Evolutionary conservation across 2,329 filamentous ascomycete genomes (phyloP).

Genomic region (Colletotrichum costaricense): DNA sequence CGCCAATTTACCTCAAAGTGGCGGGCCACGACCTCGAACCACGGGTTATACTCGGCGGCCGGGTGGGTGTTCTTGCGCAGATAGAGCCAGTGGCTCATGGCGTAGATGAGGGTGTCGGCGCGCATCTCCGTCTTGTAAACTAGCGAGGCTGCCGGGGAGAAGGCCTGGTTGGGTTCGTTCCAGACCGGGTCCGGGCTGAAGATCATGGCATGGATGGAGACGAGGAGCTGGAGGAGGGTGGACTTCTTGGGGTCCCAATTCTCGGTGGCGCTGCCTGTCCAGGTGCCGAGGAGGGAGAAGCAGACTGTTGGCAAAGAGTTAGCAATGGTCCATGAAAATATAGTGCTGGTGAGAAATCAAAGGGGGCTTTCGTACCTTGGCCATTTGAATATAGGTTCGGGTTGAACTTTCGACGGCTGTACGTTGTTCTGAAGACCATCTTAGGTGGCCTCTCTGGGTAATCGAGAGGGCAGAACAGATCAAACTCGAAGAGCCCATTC

Average conservation of each 20-base stretch:
- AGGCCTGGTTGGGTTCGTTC: slow-evolving; percentile 61
- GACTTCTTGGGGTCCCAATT: slow-evolving; percentile 58
- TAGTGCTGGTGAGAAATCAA: background rate
- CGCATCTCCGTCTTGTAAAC: slow-evolving; percentile 46
- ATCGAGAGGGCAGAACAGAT: slow-evolving; percentile 54
- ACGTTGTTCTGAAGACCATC: slow-evolving; percentile 54
- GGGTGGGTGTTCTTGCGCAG: background rate
- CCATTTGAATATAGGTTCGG: slow-evolving; percentile 63
- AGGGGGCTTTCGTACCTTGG: slow-evolving; percentile 46
- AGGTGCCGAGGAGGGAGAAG: slow-evolving; percentile 61
- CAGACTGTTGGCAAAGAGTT: slow-evolving; percentile 50
- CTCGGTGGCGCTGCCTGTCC: slow-evolving; percentile 50
- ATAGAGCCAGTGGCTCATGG: slow-evolving; percentile 43
- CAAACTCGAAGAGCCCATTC: slow-evolving; percentile 66
- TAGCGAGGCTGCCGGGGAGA: slow-evolving; percentile 35
- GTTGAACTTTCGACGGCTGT: slow-evolving; percentile 51
- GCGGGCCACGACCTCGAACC: slow-evolving; percentile 9
- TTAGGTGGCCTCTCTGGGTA: slow-evolving; percentile 57
- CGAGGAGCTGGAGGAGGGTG: slow-evolving; percentile 62
- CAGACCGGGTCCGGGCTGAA: slow-evolving; percentile 64
- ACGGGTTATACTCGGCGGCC: background rate
- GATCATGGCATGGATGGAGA: slow-evolving; percentile 70
- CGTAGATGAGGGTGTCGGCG: slow-evolving; percentile 41
- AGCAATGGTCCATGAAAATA: slow-evolving; percentile 4
- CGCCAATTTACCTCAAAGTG: slow-evolving; percentile 14